Evolutionary conservation across 129 eudicot species (phyloP), one percentile per base, ranked within the genome.

Genomic region (Tanacetum coccineum): DNA sequence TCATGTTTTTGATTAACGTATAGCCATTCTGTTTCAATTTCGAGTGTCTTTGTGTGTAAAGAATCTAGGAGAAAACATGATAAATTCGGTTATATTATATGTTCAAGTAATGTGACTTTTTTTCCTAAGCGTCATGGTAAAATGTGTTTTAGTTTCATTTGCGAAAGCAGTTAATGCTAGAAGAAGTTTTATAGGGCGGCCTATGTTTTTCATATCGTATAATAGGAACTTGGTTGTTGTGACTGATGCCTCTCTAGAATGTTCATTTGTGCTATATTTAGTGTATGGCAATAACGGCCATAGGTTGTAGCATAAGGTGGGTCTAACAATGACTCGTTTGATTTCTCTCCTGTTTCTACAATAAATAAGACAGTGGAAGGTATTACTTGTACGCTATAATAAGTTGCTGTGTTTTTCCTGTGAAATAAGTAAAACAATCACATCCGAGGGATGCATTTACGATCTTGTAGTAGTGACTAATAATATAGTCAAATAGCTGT

Each of bases 81-180:
- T 61, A 14, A 13, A 39, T 36, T 47, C 25, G 47, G 15, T 64
- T 45, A 12, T 20, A 64, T 64, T 42, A 64, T 39, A 45, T 46
- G 56, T n/a, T 36, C n/a, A 61, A 61, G 28, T 61, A 10, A 15
- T 39, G 66, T 36, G 28, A 61, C 39, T 15, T 61, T 59, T 28
- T 40, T 28, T 28, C 58, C 10, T 61, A 61, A 15, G 66, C n/a
- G n/a, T 65, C 58, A 46, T 65, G 21, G 7, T 47, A 64, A 6
- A 20, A 8, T 40, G 36, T 12, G 1, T 11, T 5, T 63, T 6
- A 6, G 6, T 63, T 21, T 13, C 3, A 2, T 63, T 12, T 13
- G 7, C 21, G 8, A 28, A 63, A 20, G 36, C 68, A 20, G 39
- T 42, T 44, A 26, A 12, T 10, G 46, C 26, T 56, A 56, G 18